Evolutionary conservation across 306 rosid genomes (phyloP), one percentile per base, ranked within the genome.

Genomic region (Corylus americana): DNA sequence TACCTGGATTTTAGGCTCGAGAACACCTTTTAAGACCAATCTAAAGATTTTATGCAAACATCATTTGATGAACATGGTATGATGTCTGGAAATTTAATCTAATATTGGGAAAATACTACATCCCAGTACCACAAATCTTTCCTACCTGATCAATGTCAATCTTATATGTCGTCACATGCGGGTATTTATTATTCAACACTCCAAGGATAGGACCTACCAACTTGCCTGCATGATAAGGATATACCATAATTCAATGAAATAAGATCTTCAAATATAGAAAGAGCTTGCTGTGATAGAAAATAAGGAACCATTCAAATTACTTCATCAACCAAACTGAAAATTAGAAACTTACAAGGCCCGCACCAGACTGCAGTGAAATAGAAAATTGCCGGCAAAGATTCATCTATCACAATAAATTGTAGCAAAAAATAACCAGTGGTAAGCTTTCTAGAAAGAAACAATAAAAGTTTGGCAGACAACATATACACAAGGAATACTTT

Each of bases 341-440:
- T 47, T 63, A 29, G 77, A 59, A 79, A 88, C 97, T 94, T 89
- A 92, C 98, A 94, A 77, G 98, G 97, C 25, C 96, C 97, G 75
- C 98, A 92, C 98, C 97, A 94, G 62, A 50, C 91, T 31, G 98
- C 97, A 59, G 97, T 91, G 89, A 91, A 94, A 79, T 94, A 94
- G 88, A 91, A 89, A 84, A 94, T 64, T 1, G 95, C 90, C 4
- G 92, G 92, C 86, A 84, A 66, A n/a, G 94, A 87, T 58, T 77
- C 81, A 45, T 87, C 98, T 94, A 47, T 57, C 1, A 25, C 62
- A 8, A 79, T 53, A 49, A 72, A 73, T 80, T 74, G 57, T 55
- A 31, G 48, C 74, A 2, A 85, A 77, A 75, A 76, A 71, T 39
- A 70, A 29, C 4, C 58, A 68, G n/a, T 77, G 39, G 79, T 69